A percentile compares a stretch with the other conserved stretches of the same genome.
Evolutionary conservation across 805 yeast species (phyloP).

Genomic region (Blastobotrys terrestris): DNA sequence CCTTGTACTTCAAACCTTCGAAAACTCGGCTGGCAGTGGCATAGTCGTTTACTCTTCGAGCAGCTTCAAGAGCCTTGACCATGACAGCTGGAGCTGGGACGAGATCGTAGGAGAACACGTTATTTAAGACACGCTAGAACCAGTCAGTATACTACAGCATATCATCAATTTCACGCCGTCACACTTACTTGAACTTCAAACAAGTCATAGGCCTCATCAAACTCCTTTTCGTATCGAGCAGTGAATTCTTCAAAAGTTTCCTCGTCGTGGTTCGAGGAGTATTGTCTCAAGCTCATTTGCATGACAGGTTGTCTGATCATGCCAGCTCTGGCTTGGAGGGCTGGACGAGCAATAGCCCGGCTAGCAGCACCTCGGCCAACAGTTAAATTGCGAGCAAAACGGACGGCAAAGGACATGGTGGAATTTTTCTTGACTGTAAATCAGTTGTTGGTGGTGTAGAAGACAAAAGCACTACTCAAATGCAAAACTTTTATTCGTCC

Average conservation of each 20-base stretch:
- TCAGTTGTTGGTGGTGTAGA: neutral
- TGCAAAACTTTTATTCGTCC: slow-evolving; percentile 2
- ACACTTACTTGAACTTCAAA: slow-evolving; percentile 65
- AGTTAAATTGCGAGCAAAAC: slow-evolving; percentile 4
- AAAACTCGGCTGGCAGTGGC: slow-evolving; percentile 98
- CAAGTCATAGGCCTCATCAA: slow-evolving; percentile 85
- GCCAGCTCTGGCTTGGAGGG: neutral
- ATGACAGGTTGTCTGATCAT: neutral
- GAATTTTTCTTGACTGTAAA: neutral
- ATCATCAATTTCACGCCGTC: no score
- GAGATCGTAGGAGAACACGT: slow-evolving; percentile 96
- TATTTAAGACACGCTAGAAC: slow-evolving; percentile 91
- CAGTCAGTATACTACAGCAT: no score
- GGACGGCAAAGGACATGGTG: neutral
- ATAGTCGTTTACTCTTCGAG: slow-evolving; percentile 98
- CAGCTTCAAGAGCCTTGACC: slow-evolving; percentile 93
- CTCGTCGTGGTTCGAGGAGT: slow-evolving; percentile 76
- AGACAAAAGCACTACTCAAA: neutral
- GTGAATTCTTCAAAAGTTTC: slow-evolving; percentile 96
- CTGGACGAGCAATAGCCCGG: slow-evolving; percentile 7
- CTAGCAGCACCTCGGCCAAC: slow-evolving; percentile 6
- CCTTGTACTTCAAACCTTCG: slow-evolving; percentile 92
- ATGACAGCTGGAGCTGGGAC: slow-evolving; percentile 97
- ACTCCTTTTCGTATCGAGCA: slow-evolving; percentile 84
- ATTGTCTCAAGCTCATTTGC: slow-evolving; percentile 43